Percentiles rank a stretch among this genome's conserved stretches.
phyloP scores from a whole-genome alignment of 2,329 filamentous ascomycete genomes.

The Trichothecium roseum region DNA sequence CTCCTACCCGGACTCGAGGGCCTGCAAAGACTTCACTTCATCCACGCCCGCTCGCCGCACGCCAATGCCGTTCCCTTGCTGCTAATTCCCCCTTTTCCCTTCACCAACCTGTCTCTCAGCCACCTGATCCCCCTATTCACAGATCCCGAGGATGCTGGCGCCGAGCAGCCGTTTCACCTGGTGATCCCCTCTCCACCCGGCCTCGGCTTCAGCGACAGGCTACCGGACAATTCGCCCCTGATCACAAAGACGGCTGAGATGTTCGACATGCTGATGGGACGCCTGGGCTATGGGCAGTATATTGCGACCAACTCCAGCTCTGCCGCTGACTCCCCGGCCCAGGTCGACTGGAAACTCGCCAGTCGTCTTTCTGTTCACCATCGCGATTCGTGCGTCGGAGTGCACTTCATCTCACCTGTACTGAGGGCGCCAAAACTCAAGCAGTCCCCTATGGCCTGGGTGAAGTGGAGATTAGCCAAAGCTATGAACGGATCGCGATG shows the following conservation, averaged over 20 bases:
- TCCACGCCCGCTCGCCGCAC: slow-evolving; percentile 46
- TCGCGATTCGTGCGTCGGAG: slow-evolving; percentile 41
- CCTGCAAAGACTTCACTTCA: slow-evolving; percentile 50
- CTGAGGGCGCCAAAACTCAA: slow-evolving; percentile 36
- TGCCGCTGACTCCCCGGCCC: slow-evolving; percentile 30
- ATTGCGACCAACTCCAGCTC: slow-evolving; percentile 44
- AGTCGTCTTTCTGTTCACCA: slow-evolving; percentile 37
- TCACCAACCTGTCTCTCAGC: slow-evolving; percentile 49
- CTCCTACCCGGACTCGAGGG: slow-evolving; percentile 25
- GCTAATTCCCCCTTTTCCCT: slow-evolving; percentile 55
- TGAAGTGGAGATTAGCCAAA: slow-evolving; percentile 45
- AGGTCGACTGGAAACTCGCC: slow-evolving; percentile 41
- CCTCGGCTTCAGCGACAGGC: slow-evolving; percentile 55
- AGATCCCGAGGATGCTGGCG: slow-evolving; percentile 34
- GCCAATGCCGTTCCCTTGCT: slow-evolving; percentile 50
- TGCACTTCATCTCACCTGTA: slow-evolving; percentile 50
- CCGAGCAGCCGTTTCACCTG: slow-evolving; percentile 50
- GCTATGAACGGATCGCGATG: slow-evolving; percentile 37
- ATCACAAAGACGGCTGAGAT: slow-evolving; percentile 42
- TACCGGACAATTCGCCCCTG: slow-evolving; percentile 37
- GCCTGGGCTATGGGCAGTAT: slow-evolving; percentile 48
- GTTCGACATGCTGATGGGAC: slow-evolving; percentile 48
- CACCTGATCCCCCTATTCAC: slow-evolving; percentile 45
- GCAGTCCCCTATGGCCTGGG: slow-evolving; percentile 34
- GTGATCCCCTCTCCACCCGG: slow-evolving; percentile 57